Conservation (phyloP, 768 basidiomycete genomes). For the Agaricus blazei region DNA sequence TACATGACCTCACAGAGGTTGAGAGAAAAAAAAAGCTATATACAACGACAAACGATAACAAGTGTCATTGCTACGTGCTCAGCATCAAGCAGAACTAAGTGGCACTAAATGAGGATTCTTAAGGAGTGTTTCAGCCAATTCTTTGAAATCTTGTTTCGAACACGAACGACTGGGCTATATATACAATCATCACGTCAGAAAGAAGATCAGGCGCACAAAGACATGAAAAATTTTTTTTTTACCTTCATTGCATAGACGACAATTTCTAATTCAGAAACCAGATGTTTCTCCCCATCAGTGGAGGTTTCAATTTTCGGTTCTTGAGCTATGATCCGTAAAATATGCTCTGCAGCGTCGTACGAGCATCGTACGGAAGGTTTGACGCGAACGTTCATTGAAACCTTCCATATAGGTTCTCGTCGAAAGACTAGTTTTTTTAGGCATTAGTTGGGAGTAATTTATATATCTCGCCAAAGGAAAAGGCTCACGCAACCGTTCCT, state of each 20-base stretch:
- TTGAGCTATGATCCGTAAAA: slow-evolving; percentile 50
- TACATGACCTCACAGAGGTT: slow-evolving; percentile 1
- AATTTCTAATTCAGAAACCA: slow-evolving; percentile 27
- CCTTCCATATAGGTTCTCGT: slow-evolving; percentile 65
- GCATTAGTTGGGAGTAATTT: not conserved
- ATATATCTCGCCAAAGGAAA: not conserved
- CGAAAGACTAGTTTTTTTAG: slow-evolving; percentile 47
- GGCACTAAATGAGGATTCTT: slow-evolving; percentile 30
- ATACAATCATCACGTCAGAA: not conserved
- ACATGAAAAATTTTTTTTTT: slow-evolving; percentile 4
- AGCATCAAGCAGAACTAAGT: slow-evolving; percentile 7
- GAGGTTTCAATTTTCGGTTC: slow-evolving; percentile 31
- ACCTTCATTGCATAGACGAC: slow-evolving; percentile 68
- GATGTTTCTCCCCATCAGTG: not conserved
- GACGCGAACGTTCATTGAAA: slow-evolving; percentile 62
- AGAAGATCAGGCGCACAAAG: not conserved
- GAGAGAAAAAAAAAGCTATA: not conserved
- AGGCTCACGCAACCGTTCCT: slow-evolving; percentile 47
- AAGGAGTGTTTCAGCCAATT: slow-evolving; percentile 43
- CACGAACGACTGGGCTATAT: slow-evolving; percentile 42
- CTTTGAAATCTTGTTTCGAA: slow-evolving; percentile 48
- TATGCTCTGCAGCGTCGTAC: slow-evolving; percentile 50
- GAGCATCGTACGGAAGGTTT: slow-evolving; percentile 51
- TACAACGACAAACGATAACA: not conserved
- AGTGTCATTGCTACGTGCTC: not conserved